Conservation (phyloP, 495 filamentous ascomycete species). For the Tricharina praecox region DNA sequence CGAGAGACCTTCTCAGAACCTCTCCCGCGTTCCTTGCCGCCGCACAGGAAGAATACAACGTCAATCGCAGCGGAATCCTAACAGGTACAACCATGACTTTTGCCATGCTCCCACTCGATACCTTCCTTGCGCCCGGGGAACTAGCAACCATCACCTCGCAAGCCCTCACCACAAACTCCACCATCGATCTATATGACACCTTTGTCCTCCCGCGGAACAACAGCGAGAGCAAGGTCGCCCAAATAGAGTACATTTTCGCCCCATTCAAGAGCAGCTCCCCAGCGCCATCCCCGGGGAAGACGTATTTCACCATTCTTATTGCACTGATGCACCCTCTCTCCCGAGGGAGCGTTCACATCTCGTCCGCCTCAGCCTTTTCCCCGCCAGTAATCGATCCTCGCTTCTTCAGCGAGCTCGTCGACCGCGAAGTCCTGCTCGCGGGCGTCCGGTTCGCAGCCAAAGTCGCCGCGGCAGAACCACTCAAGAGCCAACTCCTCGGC, state of each 20-base stretch:
- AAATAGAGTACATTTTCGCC: neutral
- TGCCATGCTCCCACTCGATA: neutral
- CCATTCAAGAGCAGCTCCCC: constrained; percentile 3
- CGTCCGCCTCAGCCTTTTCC: neutral
- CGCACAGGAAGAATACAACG: neutral
- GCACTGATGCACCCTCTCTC: constrained; percentile 21
- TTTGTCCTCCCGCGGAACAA: neutral
- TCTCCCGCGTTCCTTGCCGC: constrained; percentile 13
- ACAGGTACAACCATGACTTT: neutral
- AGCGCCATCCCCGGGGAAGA: constrained; percentile 13
- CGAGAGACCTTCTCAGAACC: constrained; percentile 15
- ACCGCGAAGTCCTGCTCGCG: neutral
- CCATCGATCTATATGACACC: neutral
- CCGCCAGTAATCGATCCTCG: neutral
- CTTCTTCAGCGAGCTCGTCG: neutral
- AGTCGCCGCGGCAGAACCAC: constrained; percentile 32
- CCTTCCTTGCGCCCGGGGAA: too few relatives aligned
- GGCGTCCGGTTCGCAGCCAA: neutral
- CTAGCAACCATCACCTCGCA: too few relatives aligned
- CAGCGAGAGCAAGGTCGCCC: neutral
- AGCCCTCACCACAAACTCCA: neutral
- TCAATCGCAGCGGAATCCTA: neutral
- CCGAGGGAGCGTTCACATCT: constrained; percentile 30
- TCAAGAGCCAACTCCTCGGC: neutral
- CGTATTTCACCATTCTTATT: constrained; percentile 19